Conservation (phyloP, 257 asterid species). For the Penstemon davidsonii region DNA sequence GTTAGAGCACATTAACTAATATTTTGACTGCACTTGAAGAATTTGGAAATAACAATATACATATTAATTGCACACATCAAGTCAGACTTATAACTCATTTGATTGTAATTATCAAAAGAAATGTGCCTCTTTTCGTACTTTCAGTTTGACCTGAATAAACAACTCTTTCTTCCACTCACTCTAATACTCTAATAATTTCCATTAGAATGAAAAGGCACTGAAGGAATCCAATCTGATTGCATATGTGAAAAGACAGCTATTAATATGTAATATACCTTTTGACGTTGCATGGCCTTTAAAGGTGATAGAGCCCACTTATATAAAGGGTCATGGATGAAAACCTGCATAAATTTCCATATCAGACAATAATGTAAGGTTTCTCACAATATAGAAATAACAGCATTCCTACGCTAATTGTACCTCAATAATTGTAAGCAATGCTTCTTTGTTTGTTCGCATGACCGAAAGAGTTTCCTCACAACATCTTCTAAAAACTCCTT, state of each 20-base stretch:
- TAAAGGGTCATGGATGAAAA: constrained; percentile 94
- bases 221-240: constrained; percentile 14
- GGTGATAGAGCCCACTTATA: constrained; percentile 99
- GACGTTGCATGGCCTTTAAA: constrained; percentile 95
- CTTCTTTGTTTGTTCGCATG: constrained; percentile 95
- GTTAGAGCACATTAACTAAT: background rate
- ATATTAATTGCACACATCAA: background rate
- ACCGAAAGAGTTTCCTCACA: constrained; percentile 97
- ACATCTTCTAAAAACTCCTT: constrained; percentile 96
- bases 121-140: background rate
- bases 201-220: background rate
- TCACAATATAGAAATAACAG: constrained; percentile 18
- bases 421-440: constrained; percentile 93
- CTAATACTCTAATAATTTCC: background rate
- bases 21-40: background rate
- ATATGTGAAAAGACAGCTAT: constrained; percentile 1
- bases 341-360: constrained; percentile 51
- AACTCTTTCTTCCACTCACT: background rate
- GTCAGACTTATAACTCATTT: background rate
- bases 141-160: background rate
- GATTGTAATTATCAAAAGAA: background rate
- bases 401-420: constrained; percentile 35
- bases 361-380: constrained; percentile 16
- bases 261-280: constrained; percentile 56
- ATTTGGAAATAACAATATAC: constrained; percentile 3